Percentiles rank a stretch among this genome's conserved stretches.
phyloP scores from a whole-genome alignment of 2,329 filamentous ascomycete species.

The Pseudohalonectria lignicola region DNA sequence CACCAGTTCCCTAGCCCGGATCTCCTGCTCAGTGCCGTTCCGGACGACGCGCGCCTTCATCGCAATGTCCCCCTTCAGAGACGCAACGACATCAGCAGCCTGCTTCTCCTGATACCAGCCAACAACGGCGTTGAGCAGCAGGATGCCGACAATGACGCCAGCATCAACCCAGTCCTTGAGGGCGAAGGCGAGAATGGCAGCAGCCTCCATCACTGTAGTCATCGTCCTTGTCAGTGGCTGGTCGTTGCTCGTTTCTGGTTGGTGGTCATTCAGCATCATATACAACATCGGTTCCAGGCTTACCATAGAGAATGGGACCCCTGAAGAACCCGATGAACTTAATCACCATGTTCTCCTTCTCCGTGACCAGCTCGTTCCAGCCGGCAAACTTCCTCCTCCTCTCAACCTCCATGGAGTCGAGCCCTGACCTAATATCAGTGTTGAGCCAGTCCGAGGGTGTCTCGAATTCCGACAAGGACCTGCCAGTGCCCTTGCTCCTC shows the following conservation, averaged over 20 bases:
- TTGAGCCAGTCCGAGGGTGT: conserved; percentile 41
- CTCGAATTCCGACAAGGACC: conserved; percentile 21
- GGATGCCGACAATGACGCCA: conserved; percentile 67
- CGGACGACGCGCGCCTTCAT: conserved; percentile 61
- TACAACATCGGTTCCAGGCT: conserved; percentile 1
- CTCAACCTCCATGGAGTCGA: conserved; percentile 49
- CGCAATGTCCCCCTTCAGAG: conserved; percentile 67
- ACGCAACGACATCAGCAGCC: conserved; percentile 65
- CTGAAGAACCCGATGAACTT: conserved; percentile 69
- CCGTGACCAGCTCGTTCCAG: conserved; percentile 61
- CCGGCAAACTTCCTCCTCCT: conserved; percentile 53
- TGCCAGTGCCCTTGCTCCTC: conserved; percentile 14
- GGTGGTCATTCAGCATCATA: background rate
- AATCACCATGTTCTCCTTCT: conserved; percentile 66
- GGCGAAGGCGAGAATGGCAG: conserved; percentile 62
- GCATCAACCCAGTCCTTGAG: conserved; percentile 69
- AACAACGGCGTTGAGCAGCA: conserved; percentile 63
- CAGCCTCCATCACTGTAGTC: conserved; percentile 60
- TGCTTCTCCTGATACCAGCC: conserved; percentile 79
- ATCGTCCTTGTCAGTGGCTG: too few species aligned
- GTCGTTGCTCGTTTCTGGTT: too few species aligned
- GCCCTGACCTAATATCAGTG: conserved; percentile 56
- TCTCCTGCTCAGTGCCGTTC: conserved; percentile 55
- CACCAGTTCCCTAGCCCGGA: conserved; percentile 64
- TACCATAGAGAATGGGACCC: conserved; percentile 68